phyloP scores from a whole-genome alignment of 345 rosid genomes.

The Ailanthus altissimus region DNA sequence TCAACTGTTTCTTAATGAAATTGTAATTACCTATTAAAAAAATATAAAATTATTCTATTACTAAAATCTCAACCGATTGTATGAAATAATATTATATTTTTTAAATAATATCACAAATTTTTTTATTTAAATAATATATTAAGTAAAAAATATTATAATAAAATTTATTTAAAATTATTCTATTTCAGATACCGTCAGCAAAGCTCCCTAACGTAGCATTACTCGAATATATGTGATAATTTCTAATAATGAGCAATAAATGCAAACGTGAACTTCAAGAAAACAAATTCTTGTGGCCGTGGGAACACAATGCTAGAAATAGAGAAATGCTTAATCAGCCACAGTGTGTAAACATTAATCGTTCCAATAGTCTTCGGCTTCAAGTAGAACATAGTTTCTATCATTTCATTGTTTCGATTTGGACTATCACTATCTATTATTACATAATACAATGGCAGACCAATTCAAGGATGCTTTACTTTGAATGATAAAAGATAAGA shows the following conservation, averaged over 20 bases:
- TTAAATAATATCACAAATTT: too few relatives aligned
- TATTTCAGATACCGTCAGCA: too few relatives aligned
- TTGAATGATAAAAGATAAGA: not conserved
- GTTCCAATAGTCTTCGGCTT: not conserved
- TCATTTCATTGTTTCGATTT: not conserved
- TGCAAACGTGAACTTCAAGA: constrained; percentile 35
- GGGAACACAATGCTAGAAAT: constrained; percentile 19
- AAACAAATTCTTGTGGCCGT: constrained; percentile 13
- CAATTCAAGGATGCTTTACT: not conserved
- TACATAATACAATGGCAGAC: not conserved
- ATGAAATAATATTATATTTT: too few relatives aligned
- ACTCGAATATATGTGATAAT: too few relatives aligned
- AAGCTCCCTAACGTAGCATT: too few relatives aligned
- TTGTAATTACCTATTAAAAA: too few relatives aligned
- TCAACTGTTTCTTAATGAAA: too few relatives aligned
- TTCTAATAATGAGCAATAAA: constrained; percentile 11
- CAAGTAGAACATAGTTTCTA: not conserved
- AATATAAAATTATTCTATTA: too few relatives aligned
- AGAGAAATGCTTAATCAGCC: constrained; percentile 14
- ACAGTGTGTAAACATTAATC: not conserved
- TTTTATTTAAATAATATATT: too few relatives aligned
- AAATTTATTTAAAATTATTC: too few relatives aligned
- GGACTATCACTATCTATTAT: not conserved
- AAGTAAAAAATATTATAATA: too few relatives aligned
- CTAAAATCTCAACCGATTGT: too few relatives aligned